Evolutionary conservation across 2,329 filamentous ascomycete genomes (phyloP).

Genomic region (Trichoderma atroviride): DNA sequence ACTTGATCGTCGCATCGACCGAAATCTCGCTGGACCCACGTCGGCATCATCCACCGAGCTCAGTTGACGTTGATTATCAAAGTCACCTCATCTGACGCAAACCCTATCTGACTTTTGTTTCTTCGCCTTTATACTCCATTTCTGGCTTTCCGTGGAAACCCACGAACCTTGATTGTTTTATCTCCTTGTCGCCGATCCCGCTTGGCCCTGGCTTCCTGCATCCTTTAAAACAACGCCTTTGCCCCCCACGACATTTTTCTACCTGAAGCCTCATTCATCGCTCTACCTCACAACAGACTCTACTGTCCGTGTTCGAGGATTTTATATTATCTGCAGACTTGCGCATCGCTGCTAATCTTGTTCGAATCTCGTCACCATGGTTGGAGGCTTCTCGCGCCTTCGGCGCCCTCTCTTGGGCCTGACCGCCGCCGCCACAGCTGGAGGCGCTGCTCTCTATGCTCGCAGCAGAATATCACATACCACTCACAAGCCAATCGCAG

Average conservation of each 20-base stretch:
- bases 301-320: not conserved
- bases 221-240: slow-evolving; percentile 6
- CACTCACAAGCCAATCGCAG: slow-evolving; percentile 40
- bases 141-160: slow-evolving; percentile 1
- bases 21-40: slow-evolving; percentile 24
- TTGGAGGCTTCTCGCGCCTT: slow-evolving; percentile 40
- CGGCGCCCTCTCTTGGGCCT: slow-evolving; percentile 41
- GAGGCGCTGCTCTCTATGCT: slow-evolving; percentile 39
- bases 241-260: slow-evolving; percentile 8
- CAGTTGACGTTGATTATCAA: slow-evolving; percentile 16
- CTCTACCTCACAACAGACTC: not conserved
- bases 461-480: slow-evolving; percentile 37
- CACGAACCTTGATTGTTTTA: not conserved
- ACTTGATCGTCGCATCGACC: slow-evolving; percentile 18
- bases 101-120: not conserved
- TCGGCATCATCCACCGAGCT: slow-evolving; percentile 24
- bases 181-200: not conserved
- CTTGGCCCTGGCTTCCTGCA: not conserved
- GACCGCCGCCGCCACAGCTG: slow-evolving; percentile 37
- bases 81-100: slow-evolving; percentile 24
- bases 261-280: slow-evolving; percentile 4
- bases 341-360: not conserved
- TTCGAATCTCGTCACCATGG: slow-evolving; percentile 35
- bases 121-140: slow-evolving; percentile 19
- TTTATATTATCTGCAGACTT: not conserved